These are phyloP conservation scores for Hypoxylon sp. DNA, from an alignment of 2,329 filamentous ascomycete genomes.

Conservation along the genomic window DNA sequence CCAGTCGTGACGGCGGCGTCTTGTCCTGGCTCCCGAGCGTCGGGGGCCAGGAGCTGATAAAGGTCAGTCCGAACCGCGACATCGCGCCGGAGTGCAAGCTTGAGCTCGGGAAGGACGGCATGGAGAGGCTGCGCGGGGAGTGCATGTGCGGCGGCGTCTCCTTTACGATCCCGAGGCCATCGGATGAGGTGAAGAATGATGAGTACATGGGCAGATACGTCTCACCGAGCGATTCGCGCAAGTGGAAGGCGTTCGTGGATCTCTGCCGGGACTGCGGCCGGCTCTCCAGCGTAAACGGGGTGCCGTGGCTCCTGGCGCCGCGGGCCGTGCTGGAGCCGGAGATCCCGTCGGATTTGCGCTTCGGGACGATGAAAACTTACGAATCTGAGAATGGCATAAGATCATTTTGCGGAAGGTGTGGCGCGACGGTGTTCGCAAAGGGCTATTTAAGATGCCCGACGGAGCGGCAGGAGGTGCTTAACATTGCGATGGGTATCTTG, in stretches of 20 bases:
- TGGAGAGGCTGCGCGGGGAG: slow-evolving; percentile 60
- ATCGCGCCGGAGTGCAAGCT: slow-evolving; percentile 48
- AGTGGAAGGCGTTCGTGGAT: slow-evolving; percentile 62
- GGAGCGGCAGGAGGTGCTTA: slow-evolving; percentile 57
- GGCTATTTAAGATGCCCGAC: slow-evolving; percentile 49
- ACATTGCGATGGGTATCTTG: slow-evolving; percentile 62
- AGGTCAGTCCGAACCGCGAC: slow-evolving; percentile 48
- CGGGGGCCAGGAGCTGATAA: slow-evolving; percentile 36
- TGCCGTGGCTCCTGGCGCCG: slow-evolving; percentile 62
- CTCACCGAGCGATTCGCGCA: slow-evolving; percentile 57
- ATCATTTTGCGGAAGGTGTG: slow-evolving; percentile 64
- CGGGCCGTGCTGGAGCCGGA: slow-evolving; percentile 56
- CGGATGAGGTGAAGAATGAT: slow-evolving; percentile 49
- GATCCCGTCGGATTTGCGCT: slow-evolving; percentile 56
- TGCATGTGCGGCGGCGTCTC: slow-evolving; percentile 65
- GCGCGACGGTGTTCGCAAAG: slow-evolving; percentile 61
- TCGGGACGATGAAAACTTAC: slow-evolving; percentile 63
- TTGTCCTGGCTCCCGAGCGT: slow-evolving; percentile 56
- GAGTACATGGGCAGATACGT: slow-evolving; percentile 56
- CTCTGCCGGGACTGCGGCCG: slow-evolving; percentile 63
- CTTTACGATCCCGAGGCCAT: slow-evolving; percentile 62
- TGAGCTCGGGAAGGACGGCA: slow-evolving; percentile 56
- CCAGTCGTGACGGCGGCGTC: slow-evolving; percentile 57
- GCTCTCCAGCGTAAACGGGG: slow-evolving; percentile 59
- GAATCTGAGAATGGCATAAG: slow-evolving; percentile 57